These are phyloP conservation scores for Elongisporangium prolatum DNA, from an alignment of 352 stramenopile species.

Conservation along the genomic window DNA sequence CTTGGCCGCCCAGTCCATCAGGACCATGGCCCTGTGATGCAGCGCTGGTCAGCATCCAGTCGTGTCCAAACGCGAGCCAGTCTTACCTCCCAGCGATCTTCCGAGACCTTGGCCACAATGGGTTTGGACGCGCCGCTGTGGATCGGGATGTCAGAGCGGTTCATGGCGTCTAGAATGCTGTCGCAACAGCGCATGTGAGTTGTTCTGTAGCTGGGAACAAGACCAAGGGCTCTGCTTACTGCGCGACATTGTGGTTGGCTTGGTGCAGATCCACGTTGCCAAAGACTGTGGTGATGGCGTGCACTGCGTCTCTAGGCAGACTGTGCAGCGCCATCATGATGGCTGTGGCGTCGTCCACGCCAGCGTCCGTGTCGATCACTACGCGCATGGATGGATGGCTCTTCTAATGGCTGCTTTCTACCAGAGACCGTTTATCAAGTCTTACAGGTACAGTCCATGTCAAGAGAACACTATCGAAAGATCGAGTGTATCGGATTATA, in stretches of 20 bases:
- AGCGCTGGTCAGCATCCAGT: slow-evolving; percentile 1
- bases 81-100: slow-evolving; percentile 54
- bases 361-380: slow-evolving; percentile 75
- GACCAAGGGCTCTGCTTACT: slow-evolving; percentile 25
- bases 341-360: slow-evolving; percentile 73
- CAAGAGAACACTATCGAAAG: background rate
- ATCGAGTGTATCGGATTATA: background rate
- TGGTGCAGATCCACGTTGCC: slow-evolving; percentile 80
- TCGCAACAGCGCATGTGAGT: no score
- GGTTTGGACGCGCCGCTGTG: slow-evolving; percentile 60
- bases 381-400: slow-evolving; percentile 25
- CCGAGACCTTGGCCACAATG: slow-evolving; percentile 60
- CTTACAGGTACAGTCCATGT: background rate
- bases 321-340: slow-evolving; percentile 70
- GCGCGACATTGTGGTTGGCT: slow-evolving; percentile 75
- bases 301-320: slow-evolving; percentile 45
- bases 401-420: slow-evolving; percentile 10
- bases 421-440: background rate
- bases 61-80: background rate
- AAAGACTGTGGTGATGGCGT: slow-evolving; percentile 77
- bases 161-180: slow-evolving; percentile 61
- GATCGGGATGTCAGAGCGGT: slow-evolving; percentile 43
- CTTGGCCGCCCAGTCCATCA: slow-evolving; percentile 60
- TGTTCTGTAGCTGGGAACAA: no score
- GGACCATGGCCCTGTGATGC: slow-evolving; percentile 49